A percentile compares a stretch with the other conserved stretches of the same genome.
phyloP scores from a whole-genome alignment of 257 asterid genomes.

The Lavandula angustifolia region DNA sequence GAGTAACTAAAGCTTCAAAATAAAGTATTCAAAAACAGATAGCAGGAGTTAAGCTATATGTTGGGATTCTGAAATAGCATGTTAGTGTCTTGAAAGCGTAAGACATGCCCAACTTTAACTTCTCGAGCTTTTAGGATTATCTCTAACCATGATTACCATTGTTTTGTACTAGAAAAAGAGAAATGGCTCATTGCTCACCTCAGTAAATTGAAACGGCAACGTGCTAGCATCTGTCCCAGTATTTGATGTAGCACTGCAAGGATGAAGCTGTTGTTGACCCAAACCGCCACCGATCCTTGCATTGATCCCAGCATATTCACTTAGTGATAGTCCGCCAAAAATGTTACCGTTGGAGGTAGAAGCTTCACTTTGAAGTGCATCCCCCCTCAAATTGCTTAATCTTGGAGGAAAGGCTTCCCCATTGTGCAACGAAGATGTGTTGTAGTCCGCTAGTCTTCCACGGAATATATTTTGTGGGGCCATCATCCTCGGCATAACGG shows the following conservation, averaged over 20 bases:
- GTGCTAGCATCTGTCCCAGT: constrained; percentile 49
- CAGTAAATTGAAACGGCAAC: constrained; percentile 51
- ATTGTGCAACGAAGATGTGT: constrained; percentile 29
- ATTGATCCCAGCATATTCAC: constrained; percentile 48
- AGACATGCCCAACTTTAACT: constrained; percentile 32
- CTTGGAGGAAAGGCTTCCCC: constrained; percentile 42
- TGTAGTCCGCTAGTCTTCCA: constrained; percentile 43
- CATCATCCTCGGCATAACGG: constrained; percentile 29
- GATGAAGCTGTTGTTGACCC: constrained; percentile 64
- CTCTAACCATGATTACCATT: constrained; percentile 37
- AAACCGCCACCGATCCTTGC: constrained; percentile 41
- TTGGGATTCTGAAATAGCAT: not conserved
- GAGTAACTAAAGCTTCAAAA: not conserved
- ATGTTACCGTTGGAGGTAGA: constrained; percentile 56
- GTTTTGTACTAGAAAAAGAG: constrained; percentile 29
- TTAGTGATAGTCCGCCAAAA: constrained; percentile 43
- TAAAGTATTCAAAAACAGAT: not conserved
- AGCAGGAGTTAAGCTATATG: constrained; percentile 7
- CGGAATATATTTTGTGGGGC: constrained; percentile 35
- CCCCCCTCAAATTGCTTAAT: constrained; percentile 48
- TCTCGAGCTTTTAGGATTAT: constrained; percentile 34
- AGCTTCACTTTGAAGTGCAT: constrained; percentile 47
- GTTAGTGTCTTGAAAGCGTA: not conserved
- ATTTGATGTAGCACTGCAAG: constrained; percentile 51
- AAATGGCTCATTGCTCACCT: constrained; percentile 67